Conservation (phyloP, 139 green algal genomes). For the Micractinium conductrix region DNA sequence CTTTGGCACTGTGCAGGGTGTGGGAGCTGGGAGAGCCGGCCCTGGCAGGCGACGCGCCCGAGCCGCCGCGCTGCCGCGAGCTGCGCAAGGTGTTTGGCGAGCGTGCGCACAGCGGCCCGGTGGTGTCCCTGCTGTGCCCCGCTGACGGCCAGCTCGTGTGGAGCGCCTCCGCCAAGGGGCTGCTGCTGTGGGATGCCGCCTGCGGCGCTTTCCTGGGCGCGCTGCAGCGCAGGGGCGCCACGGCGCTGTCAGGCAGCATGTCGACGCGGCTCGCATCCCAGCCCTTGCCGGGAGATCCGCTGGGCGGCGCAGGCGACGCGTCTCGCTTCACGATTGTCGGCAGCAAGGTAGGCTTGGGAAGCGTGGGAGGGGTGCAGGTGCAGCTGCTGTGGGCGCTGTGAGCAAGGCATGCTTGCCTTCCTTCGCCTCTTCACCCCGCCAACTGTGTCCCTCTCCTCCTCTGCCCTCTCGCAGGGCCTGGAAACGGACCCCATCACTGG, state of each 20-base stretch:
- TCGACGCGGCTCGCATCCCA: neutral
- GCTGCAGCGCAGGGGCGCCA: neutral
- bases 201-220: conserved; percentile 50
- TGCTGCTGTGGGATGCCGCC: conserved; percentile 71
- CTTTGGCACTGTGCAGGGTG: neutral
- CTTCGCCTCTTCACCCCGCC: too few relatives aligned
- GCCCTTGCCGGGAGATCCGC: neutral
- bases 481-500: conserved; percentile 45
- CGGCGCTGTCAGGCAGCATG: too few relatives aligned
- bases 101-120: conserved; percentile 39
- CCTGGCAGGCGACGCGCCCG: neutral
- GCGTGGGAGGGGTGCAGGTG: too few relatives aligned
- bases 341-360: neutral
- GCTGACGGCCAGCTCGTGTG: conserved; percentile 66
- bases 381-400: too few relatives aligned
- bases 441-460: neutral
- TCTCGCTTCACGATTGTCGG: neutral
- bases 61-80: conserved; percentile 39
- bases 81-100: conserved; percentile 47
- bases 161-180: conserved; percentile 49
- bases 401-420: too few relatives aligned
- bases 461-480: conserved; percentile 36
- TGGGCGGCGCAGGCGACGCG: neutral
- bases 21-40: conserved; percentile 25
- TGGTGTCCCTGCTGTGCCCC: conserved; percentile 39